Evolutionary conservation across 1,284 basidiomycete genomes (phyloP), one percentile per base, ranked within the genome.

Genomic region (Tilletia setariae): DNA sequence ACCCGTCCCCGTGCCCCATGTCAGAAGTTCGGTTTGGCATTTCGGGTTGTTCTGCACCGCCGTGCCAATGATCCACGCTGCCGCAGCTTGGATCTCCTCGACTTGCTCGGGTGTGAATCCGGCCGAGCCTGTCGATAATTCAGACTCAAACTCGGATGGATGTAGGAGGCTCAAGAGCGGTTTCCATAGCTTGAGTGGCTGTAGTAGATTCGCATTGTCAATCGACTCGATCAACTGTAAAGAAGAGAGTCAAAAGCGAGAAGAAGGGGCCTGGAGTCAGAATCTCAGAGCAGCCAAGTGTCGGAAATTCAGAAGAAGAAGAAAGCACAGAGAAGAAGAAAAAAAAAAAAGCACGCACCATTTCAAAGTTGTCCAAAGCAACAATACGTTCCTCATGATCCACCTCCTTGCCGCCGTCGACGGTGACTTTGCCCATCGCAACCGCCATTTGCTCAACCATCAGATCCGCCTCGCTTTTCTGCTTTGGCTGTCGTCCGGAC

Each of bases 151-250:
- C 30, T 88, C 86, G 4, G 89, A 85, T 0, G 88, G 80, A 2
- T 85, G 85, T 42, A 94, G 83, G 9, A 97, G 85, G 3, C 82
- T 79, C 49, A 94, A 87, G 1, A 98, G 81, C 0, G 91, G 89
- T 65, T 88, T 86, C 94, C 95, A 98, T 84, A 98, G 88, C 70
- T 89, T 87, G 76, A 98, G 84, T 67, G 89, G 89, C 67, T 88
- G 88, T 65, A 98, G 86, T 84, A 98, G 90, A 81, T 94, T 97
- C 1, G 95, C 94, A 83, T 98, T 98, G 80, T 98, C 95, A 68
- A 98, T 93, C 61, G 89, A 87, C 82, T 98, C 94, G 73, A 97
- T 87, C 30, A 98, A 86, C 93, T 93, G 21, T 23, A 40, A 63
- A 40, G 19, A 63, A 43, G n/a, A 74, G 53, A 59, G 62, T 46